These are phyloP conservation scores for Tetracladium maxilliforme DNA, from an alignment of 2,329 filamentous ascomycete species.

Conservation along the genomic window DNA sequence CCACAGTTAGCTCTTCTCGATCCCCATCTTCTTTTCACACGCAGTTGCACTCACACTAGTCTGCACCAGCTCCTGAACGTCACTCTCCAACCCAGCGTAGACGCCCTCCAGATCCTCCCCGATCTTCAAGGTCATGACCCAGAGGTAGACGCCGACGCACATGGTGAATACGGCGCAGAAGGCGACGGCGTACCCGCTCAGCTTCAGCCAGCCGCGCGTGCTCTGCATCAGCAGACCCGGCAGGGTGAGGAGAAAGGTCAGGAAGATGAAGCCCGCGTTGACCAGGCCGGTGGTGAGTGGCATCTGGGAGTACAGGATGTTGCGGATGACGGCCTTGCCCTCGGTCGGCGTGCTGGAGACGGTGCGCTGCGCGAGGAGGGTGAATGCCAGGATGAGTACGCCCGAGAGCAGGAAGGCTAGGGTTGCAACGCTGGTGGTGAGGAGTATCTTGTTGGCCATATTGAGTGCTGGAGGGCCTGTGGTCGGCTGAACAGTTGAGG, in stretches of 20 bases:
- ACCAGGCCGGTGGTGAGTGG: constrained; percentile 43
- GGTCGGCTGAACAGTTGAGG: constrained; percentile 1
- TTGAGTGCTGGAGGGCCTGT: too few relatives aligned
- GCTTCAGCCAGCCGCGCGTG: constrained; percentile 54
- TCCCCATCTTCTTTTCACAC: neutral
- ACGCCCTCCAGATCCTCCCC: constrained; percentile 44
- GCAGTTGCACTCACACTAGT: constrained; percentile 34
- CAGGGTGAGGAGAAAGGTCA: constrained; percentile 54
- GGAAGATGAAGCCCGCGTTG: constrained; percentile 58
- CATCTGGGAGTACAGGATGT: too few relatives aligned
- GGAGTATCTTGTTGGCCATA: constrained; percentile 35
- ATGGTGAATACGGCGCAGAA: constrained; percentile 48
- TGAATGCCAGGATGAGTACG: constrained; percentile 33
- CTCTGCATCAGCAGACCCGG: constrained; percentile 56
- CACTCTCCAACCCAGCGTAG: constrained; percentile 41
- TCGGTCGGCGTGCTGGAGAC: constrained; percentile 23
- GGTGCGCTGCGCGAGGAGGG: constrained; percentile 29
- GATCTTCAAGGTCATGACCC: constrained; percentile 59
- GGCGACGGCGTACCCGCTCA: constrained; percentile 50
- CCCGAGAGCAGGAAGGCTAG: constrained; percentile 34
- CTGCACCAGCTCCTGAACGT: constrained; percentile 56
- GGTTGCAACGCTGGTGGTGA: constrained; percentile 33
- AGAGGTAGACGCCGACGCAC: constrained; percentile 50
- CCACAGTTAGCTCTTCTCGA: constrained; percentile 8
- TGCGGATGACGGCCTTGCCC: constrained; percentile 31